These are phyloP conservation scores for Selaginella moellendorffii DNA, from an alignment of 75 land plant genomes.

Conservation along the genomic window DNA sequence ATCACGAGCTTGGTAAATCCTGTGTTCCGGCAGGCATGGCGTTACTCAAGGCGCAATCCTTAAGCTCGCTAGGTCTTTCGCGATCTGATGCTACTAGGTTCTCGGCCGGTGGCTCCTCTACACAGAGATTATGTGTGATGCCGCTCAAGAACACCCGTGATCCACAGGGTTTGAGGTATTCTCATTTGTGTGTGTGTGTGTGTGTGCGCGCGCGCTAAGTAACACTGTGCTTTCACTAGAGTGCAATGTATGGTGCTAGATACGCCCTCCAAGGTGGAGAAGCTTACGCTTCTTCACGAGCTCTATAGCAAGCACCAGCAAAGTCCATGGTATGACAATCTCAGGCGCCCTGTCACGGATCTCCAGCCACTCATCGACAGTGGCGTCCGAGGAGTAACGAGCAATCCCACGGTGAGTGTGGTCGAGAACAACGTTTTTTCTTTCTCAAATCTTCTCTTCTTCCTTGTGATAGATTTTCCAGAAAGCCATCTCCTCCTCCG, in stretches of 20 bases:
- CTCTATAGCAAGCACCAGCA: conserved; percentile 79
- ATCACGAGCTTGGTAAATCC: too few species aligned
- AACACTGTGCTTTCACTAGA: conserved; percentile 13
- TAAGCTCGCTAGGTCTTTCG: too few species aligned
- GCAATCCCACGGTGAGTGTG: conserved; percentile 76
- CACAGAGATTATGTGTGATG: too few species aligned
- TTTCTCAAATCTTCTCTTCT: background rate
- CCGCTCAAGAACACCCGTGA: too few species aligned
- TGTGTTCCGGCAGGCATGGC: too few species aligned
- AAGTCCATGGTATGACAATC: conserved; percentile 97
- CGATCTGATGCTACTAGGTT: too few species aligned
- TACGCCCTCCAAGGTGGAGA: conserved; percentile 11
- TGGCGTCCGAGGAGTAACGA: conserved; percentile 94
- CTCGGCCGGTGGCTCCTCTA: too few species aligned
- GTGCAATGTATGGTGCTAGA: conserved; percentile 18
- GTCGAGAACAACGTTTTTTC: background rate
- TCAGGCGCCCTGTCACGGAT: conserved; percentile 84
- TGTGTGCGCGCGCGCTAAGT: too few species aligned
- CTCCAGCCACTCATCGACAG: conserved; percentile 69
- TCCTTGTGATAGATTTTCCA: conserved; percentile 70
- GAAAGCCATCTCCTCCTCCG: conserved; percentile 84
- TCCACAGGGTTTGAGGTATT: too few species aligned
- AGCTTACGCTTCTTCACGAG: conserved; percentile 77
- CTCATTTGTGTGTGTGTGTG: too few species aligned
- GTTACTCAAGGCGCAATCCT: too few species aligned